Evolutionary conservation across 768 basidiomycete genomes (phyloP).

Genomic region (Lactifluus volemus): DNA sequence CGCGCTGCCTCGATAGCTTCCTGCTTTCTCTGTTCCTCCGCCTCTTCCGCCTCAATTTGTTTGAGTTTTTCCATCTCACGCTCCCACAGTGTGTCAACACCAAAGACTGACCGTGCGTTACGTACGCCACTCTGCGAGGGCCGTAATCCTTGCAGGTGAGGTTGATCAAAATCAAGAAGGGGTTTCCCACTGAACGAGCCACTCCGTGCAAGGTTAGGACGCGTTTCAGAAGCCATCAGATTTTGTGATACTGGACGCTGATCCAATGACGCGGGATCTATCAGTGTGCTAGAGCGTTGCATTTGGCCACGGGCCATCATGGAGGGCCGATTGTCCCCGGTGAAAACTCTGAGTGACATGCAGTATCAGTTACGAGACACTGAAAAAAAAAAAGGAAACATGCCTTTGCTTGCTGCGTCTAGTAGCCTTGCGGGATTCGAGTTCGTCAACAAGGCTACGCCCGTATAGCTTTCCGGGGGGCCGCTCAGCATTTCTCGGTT

Average conservation of each 20-base stretch:
- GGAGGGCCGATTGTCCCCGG: conserved; percentile 79
- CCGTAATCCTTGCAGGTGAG: conserved; percentile 29
- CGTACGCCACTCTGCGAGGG: conserved; percentile 22
- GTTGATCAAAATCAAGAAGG: conserved; percentile 57
- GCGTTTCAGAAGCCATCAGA: conserved; percentile 34
- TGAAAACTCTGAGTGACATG: conserved; percentile 58
- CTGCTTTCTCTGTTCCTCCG: conserved; percentile 44
- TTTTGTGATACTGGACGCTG: conserved; percentile 37
- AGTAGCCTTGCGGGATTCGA: conserved; percentile 73
- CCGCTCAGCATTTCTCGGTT: conserved; percentile 27
- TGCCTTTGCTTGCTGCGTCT: conserved; percentile 83
- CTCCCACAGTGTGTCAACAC: conserved; percentile 91
- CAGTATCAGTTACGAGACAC: not conserved
- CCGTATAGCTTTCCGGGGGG: conserved; percentile 81
- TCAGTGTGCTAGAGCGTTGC: conserved; percentile 55
- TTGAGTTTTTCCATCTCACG: conserved; percentile 75
- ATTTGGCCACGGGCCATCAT: conserved; percentile 77
- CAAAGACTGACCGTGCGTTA: conserved; percentile 75
- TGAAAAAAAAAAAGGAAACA: conserved; percentile 18
- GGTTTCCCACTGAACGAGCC: conserved; percentile 51
- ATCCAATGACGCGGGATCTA: conserved; percentile 58
- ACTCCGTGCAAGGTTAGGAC: conserved; percentile 35
- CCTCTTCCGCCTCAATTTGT: conserved; percentile 65
- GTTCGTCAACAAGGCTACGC: conserved; percentile 82
- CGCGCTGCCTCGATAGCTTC: conserved; percentile 38